Evolutionary conservation across 2,329 filamentous ascomycete species (phyloP).

Genomic region (Beauveria sp.): DNA sequence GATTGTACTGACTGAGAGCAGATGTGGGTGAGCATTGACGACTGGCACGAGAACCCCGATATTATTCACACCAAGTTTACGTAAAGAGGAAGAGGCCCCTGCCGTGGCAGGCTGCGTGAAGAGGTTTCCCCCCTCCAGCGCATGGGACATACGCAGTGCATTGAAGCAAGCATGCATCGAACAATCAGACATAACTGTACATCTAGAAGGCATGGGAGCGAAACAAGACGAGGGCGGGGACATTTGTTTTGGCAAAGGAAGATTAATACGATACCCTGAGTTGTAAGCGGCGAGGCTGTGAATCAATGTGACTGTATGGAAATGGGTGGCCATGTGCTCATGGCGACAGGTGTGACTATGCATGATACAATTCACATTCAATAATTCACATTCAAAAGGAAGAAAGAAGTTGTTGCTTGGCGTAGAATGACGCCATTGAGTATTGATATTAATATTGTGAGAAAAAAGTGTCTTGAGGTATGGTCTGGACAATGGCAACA

Average conservation of each 20-base stretch:
- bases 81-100: conserved; percentile 33
- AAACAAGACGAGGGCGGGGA: background rate
- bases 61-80: conserved; percentile 98
- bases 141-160: background rate
- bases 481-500: background rate
- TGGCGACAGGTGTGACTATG: background rate
- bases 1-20: conserved; percentile 28
- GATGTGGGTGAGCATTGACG: conserved; percentile 99
- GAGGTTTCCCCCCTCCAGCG: background rate
- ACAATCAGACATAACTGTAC: conserved; percentile 1
- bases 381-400: background rate
- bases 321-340: background rate
- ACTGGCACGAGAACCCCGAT: conserved; percentile 99
- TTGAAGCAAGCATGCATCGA: background rate
- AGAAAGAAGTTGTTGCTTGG: background rate
- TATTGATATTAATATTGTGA: background rate
- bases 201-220: background rate
- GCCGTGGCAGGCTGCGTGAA: background rate
- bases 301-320: background rate
- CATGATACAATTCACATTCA: background rate
- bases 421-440: background rate
- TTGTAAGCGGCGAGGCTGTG: background rate
- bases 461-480: background rate
- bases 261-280: conserved; percentile 4
- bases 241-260: background rate